A percentile compares a stretch with the other conserved stretches of the same genome.
Conservation (phyloP, 768 basidiomycete species). For the Suillus sp. region DNA sequence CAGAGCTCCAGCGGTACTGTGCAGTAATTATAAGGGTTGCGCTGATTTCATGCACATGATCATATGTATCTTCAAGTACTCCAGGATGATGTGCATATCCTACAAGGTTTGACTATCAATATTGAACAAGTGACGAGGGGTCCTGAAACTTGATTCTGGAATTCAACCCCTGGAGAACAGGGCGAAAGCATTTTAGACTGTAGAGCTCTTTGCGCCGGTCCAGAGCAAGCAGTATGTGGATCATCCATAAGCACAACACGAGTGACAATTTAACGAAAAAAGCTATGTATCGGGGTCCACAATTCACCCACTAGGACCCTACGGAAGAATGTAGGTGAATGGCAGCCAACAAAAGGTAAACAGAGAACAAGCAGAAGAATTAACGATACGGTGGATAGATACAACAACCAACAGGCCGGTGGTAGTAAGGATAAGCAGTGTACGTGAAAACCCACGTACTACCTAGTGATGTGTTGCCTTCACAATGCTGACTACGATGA, state of each 20-base stretch:
- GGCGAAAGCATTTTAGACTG: background rate
- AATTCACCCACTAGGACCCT: constrained; percentile 19
- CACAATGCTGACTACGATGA: constrained; percentile 95
- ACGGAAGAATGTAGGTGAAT: constrained; percentile 14
- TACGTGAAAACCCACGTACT: constrained; percentile 8
- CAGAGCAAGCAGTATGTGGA: constrained; percentile 4
- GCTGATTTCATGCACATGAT: background rate
- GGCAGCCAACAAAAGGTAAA: constrained; percentile 18
- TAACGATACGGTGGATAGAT: constrained; percentile 44
- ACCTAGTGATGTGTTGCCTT: constrained; percentile 68
- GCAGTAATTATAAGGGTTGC: background rate
- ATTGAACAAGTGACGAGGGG: background rate
- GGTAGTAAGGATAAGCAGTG: constrained; percentile 13
- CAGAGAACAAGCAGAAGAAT: constrained; percentile 27
- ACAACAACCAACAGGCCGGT: constrained; percentile 39
- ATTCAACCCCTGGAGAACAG: background rate
- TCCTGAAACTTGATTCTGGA: background rate
- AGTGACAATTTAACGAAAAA: constrained; percentile 16
- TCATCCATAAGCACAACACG: constrained; percentile 29
- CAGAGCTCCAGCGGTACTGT: background rate
- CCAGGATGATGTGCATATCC: background rate
- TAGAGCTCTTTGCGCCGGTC: background rate
- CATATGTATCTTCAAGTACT: background rate
- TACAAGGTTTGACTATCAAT: background rate
- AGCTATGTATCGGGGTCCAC: constrained; percentile 27